Base-by-base conservation (phyloP, 768 basidiomycete genomes). In the Rhodotorula babjevae region DNA sequence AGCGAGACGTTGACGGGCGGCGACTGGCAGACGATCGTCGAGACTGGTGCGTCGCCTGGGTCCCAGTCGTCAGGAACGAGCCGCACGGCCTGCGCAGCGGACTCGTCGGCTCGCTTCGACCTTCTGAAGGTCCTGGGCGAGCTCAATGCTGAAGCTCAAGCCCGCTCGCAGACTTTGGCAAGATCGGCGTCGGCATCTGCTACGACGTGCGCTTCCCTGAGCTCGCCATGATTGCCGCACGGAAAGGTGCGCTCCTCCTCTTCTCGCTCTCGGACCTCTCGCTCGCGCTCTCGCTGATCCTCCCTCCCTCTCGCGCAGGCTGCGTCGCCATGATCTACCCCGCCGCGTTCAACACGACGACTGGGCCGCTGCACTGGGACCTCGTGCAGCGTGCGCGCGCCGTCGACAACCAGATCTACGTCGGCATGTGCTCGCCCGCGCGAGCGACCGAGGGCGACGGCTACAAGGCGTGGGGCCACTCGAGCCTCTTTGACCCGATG, bases 121-220 rank as follows among this genome's bases (percentile, higher is more conserved):
- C 9, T n/a, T n/a, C n/a, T n/a, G n/a, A n/a, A n/a, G n/a, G n/a
- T n/a, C n/a, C n/a, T n/a, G n/a, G n/a, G n/a, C n/a, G n/a, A n/a
- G n/a, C n/a, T n/a, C n/a, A n/a, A n/a, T n/a, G 16, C 59, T 44
- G 60, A 61, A 25, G 8, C 16, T 29, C 2, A 3, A 27, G 16
- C 63, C 19, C n/a, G 27, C 18, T 36, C 2, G n/a, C 77, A 93
- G 93, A 90, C n/a, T 97, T 96, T 80, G 96, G 93, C n/a, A 89
- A 92, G 65, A 88, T 99, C 73, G 96, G 95, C 16, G 84, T 98
- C 33, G 95, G 93, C 0, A 93, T 99, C 71, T 99, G 95, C 81
- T 98, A 97, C 79, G 95, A 98, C 79, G 85, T 97, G 36, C 87
- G 93, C 50, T 94, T 94, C 84, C 93, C 95, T 0, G 96, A 99